Evolutionary conservation across 225 moss, liverwort and hornwort genomes (phyloP).

Genomic region (Polytrichum commune): DNA sequence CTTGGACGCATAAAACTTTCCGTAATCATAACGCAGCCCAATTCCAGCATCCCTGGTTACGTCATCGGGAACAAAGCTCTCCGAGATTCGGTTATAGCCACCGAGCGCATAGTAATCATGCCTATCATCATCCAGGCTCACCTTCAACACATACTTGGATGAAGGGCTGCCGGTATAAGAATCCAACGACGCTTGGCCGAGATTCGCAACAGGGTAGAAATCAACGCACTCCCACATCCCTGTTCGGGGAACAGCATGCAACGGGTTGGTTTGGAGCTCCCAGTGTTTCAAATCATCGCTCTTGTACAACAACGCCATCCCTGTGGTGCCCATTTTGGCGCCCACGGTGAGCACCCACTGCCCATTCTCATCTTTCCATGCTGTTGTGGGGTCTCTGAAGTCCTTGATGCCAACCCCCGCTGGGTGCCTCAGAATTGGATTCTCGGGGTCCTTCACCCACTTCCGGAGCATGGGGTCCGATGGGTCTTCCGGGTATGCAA

Average conservation of each 20-base stretch:
- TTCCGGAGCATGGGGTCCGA: constrained; percentile 59
- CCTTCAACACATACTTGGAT: constrained; percentile 65
- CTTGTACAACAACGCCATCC: constrained; percentile 62
- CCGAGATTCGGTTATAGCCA: constrained; percentile 32
- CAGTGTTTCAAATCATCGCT: constrained; percentile 61
- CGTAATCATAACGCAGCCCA: constrained; percentile 63
- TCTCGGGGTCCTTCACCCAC: constrained; percentile 58
- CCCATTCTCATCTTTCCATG: constrained; percentile 60
- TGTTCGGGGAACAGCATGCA: constrained; percentile 40
- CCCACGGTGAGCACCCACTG: constrained; percentile 63
- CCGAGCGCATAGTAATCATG: constrained; percentile 74
- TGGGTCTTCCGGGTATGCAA: constrained; percentile 56
- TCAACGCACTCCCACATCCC: constrained; percentile 99
- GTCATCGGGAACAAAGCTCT: constrained; percentile 34
- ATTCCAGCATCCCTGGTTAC: constrained; percentile 35
- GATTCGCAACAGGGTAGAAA: constrained; percentile 55
- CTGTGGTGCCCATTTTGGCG: constrained; percentile 32
- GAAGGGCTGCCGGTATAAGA: constrained; percentile 14
- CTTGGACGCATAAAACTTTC: constrained; percentile 86
- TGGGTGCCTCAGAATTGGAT: constrained; percentile 63
- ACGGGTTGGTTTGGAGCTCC: constrained; percentile 36
- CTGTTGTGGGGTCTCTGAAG: constrained; percentile 75
- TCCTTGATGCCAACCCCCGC: constrained; percentile 28
- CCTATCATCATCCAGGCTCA: constrained; percentile 41
- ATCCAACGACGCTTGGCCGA: constrained; percentile 22